Evolutionary conservation across 768 basidiomycete species (phyloP).

Genomic region (Pilatotrama ljubarskyi): DNA sequence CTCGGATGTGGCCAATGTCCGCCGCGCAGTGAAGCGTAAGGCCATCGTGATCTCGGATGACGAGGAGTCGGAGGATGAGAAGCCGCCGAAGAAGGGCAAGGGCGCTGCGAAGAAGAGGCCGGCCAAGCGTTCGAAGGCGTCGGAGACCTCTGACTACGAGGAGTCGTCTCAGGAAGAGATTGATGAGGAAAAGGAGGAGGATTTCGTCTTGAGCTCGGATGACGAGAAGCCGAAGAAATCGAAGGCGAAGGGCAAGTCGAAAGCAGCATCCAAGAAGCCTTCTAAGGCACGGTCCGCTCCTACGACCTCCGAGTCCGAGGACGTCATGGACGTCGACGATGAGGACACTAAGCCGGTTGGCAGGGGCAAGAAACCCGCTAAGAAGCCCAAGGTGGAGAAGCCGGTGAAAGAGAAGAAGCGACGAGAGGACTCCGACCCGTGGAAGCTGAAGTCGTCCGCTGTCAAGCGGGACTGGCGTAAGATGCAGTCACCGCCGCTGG

Average conservation of each 20-base stretch:
- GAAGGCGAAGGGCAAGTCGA: conserved; percentile 32
- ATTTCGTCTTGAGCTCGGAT: conserved; percentile 20
- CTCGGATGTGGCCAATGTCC: conserved; percentile 34
- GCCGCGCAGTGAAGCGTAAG: conserved; percentile 35
- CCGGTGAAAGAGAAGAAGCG: conserved; percentile 59
- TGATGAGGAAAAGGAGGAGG: conserved; percentile 22
- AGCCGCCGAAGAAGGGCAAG: conserved; percentile 15
- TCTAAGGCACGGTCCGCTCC: conserved; percentile 16
- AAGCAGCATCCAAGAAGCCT: conserved; percentile 17
- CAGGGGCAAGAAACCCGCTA: conserved; percentile 29
- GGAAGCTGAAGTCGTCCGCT: conserved; percentile 64
- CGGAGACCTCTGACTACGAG: conserved; percentile 24
- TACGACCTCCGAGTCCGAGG: conserved; percentile 21
- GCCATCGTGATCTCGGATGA: conserved; percentile 57
- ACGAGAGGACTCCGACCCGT: conserved; percentile 66
- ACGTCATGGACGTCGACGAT: conserved; percentile 29
- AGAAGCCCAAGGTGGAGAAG: conserved; percentile 46
- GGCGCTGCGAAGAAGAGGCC: conserved; percentile 17
- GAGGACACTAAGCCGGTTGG: conserved; percentile 15
- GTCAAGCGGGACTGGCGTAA: conserved; percentile 75
- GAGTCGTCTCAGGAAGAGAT: conserved; percentile 20
- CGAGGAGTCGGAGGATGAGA: conserved; percentile 26
- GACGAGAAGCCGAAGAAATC: conserved; percentile 31
- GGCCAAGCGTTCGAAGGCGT: conserved; percentile 21
- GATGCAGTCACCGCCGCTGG: conserved; percentile 82